Evolutionary conservation across 2,329 filamentous ascomycete species (phyloP).

Genomic region (Sporothrix mexicana): DNA sequence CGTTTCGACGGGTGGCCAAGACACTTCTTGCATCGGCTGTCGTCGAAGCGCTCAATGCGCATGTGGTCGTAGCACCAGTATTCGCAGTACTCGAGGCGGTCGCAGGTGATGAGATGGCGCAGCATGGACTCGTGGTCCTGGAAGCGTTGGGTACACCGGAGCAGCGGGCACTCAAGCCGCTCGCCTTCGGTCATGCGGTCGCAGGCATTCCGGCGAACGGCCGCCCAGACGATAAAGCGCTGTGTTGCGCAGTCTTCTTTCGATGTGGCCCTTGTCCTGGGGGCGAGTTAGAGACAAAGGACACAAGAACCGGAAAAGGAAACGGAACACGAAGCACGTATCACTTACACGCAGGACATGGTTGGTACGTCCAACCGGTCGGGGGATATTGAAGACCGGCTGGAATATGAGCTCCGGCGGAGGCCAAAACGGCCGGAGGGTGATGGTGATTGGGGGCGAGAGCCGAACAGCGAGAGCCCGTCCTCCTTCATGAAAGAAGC

Average conservation of each 20-base stretch:
- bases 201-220: constrained; percentile 60
- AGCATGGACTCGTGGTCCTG: constrained; percentile 61
- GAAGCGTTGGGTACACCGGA: constrained; percentile 58
- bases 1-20: constrained; percentile 58
- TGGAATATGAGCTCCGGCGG: constrained; percentile 35
- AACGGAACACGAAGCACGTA: not conserved
- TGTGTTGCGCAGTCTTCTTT: constrained; percentile 59
- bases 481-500: constrained; percentile 39
- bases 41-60: constrained; percentile 58
- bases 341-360: constrained; percentile 39
- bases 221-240: constrained; percentile 63
- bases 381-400: constrained; percentile 29
- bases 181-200: constrained; percentile 55
- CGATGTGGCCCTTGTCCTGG: constrained; percentile 53
- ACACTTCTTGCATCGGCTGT: constrained; percentile 57
- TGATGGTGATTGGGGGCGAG: constrained; percentile 36
- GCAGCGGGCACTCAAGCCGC: constrained; percentile 58
- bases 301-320: not conserved
- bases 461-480: not conserved
- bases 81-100: constrained; percentile 56
- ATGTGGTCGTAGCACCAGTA: constrained; percentile 64
- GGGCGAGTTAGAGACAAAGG: constrained; percentile 22
- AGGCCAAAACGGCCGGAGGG: constrained; percentile 36
- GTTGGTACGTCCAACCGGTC: not conserved
- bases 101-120: constrained; percentile 57